Conservation (phyloP, 2,329 filamentous ascomycete genomes). For the Ceratocystis alfenasii region DNA sequence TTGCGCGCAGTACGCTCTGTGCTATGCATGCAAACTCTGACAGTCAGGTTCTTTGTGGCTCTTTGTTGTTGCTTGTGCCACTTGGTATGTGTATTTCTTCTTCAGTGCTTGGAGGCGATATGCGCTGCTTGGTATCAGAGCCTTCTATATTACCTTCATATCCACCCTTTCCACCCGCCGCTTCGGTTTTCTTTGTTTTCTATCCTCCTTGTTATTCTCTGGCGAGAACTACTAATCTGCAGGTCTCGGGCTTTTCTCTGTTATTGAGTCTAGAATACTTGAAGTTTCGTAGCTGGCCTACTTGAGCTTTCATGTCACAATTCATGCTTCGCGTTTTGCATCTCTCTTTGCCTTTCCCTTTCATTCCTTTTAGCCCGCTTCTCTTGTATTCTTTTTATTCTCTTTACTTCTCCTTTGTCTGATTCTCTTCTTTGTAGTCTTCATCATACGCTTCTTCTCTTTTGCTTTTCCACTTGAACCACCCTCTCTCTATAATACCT, state of each 20-base stretch:
- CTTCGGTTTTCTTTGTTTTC: background rate
- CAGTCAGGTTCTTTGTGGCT: background rate
- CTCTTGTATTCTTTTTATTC: background rate
- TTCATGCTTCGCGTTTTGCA: no score
- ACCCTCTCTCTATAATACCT: conserved; percentile 2
- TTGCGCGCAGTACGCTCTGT: no score
- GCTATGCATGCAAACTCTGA: background rate
- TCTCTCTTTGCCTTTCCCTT: background rate
- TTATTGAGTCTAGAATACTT: background rate
- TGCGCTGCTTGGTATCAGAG: no score
- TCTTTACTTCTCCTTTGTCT: conserved; percentile 10
- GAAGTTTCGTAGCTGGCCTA: background rate
- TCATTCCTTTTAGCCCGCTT: background rate
- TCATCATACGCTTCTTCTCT: background rate
- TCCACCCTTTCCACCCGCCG: background rate
- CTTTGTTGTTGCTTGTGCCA: background rate
- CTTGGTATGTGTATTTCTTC: background rate
- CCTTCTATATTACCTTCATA: background rate
- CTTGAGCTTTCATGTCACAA: background rate
- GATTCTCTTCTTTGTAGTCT: background rate
- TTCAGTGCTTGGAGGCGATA: background rate
- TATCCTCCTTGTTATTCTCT: background rate
- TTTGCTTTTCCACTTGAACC: background rate
- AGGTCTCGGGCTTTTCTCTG: background rate
- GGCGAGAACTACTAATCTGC: background rate